Evolutionary conservation across 73 alveolate genomes (phyloP), one percentile per base, ranked within the genome.

Genomic region (Symbiodinium natans): DNA sequence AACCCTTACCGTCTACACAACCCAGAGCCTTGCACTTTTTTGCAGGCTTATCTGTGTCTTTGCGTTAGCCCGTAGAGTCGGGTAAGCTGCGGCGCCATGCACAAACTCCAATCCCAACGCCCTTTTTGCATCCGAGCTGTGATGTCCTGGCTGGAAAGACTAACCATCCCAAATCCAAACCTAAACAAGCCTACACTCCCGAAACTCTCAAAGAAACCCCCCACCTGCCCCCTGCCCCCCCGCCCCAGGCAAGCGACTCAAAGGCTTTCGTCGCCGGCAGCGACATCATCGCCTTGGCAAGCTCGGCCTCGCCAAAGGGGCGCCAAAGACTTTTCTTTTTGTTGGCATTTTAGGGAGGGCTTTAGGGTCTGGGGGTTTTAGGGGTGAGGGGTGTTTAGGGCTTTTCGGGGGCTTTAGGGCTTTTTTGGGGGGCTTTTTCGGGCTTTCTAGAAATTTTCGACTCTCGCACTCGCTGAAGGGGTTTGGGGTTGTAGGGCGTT

Each of bases 201-300:
- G 10, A 71, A 27, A 71, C 40, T 31, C 83, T 33, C 36, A 33
- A 27, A 23, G 46, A 17, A 52, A 36, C 82, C 82, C 43, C 80
- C 5, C 40, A 17, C 3, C 41, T 17, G 38, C 89, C 6, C 38
- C 15, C 9, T 2, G 56, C 68, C 29, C 0, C 13, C 5, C 29
- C 27, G 56, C 11, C 68, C 68, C 68, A 10, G 0, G 27, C 74
- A 21, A 29, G 80, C 4, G 38, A 39, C 93, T 99, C 99, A 82
- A 99, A 99, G 38, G 99, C 99, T 85, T 99, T 99, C 39, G 99
- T 99, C 40, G 99, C 99, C 52, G 99, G 99, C 71, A 99, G 98
- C 73, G 99, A 98, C 93, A 99, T 97, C 99, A 99, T 99, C 31
- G 99, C 99, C 87, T 99, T 95, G 56, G 99, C 99, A 4, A 99